phyloP scores from a whole-genome alignment of 1,284 basidiomycete genomes.

The Moesziomyces parantarcticus region DNA sequence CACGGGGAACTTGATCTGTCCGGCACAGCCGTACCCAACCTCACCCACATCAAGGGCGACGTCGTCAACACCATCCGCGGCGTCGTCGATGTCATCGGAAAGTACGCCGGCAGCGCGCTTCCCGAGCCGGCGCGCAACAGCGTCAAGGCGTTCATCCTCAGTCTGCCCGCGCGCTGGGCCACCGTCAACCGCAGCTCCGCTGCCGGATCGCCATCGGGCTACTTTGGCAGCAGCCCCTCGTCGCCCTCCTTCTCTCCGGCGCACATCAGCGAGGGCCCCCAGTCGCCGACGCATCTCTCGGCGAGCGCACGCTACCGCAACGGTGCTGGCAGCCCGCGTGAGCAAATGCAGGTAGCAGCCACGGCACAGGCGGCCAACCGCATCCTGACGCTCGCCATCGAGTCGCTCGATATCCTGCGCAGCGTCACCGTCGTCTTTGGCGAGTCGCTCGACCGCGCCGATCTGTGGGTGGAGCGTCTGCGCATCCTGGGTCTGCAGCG shows the following conservation, averaged over 20 bases:
- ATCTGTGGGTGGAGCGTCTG: slow-evolving; percentile 75
- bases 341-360: slow-evolving; percentile 51
- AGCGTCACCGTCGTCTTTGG: slow-evolving; percentile 86
- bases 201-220: slow-evolving; percentile 29
- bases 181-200: slow-evolving; percentile 54
- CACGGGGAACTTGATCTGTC: slow-evolving; percentile 58
- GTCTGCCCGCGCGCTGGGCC: slow-evolving; percentile 83
- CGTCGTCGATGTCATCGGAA: slow-evolving; percentile 86
- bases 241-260: slow-evolving; percentile 59
- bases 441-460: slow-evolving; percentile 86
- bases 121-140: slow-evolving; percentile 83
- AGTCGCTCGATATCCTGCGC: slow-evolving; percentile 89
- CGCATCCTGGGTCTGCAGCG: slow-evolving; percentile 57
- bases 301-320: slow-evolving; percentile 27
- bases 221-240: slow-evolving; percentile 56
- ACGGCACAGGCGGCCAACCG: slow-evolving; percentile 77
- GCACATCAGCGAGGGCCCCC: slow-evolving; percentile 42
- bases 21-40: slow-evolving; percentile 57
- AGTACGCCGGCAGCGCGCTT: slow-evolving; percentile 83
- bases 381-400: slow-evolving; percentile 84
- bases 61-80: slow-evolving; percentile 86
- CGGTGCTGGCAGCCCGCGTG: slow-evolving; percentile 29
- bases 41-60: slow-evolving; percentile 80
- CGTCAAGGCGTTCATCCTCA: slow-evolving; percentile 83
- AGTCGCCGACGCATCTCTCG: slow-evolving; percentile 38